Evolutionary conservation across 2,329 filamentous ascomycete genomes (phyloP), one percentile per base, ranked within the genome.

Genomic region (Didymosphaeria variabile): DNA sequence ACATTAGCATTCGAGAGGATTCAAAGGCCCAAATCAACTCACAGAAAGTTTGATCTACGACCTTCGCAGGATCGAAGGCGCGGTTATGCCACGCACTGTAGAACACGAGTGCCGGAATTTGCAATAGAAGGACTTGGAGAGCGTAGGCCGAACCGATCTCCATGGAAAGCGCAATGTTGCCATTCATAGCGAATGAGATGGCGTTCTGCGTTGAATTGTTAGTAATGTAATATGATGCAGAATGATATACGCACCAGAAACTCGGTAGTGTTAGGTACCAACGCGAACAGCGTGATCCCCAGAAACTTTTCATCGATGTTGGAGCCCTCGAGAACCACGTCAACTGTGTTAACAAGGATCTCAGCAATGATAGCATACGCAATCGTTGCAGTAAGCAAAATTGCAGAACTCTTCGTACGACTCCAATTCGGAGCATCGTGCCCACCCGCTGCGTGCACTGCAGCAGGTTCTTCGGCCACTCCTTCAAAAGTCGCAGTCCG

Each of bases 371-470:
- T 83, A n/a, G 96, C 95, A 76, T 99, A 99, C 13, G 97, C 85
- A 15, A 98, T 73, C 0, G 95, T 99, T 3, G 96, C 94, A 1
- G 88, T 90, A 67, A 98, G 88, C 13, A 99, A 84, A 60, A 99
- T 94, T 50, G 97, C 83, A 2, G 93, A 86, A 83, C 93, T 97
- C 86, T 98, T 98, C 56, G 86, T 87, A 63, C 93, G 90, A 71
- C 94, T 92, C 95, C 95, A 99, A 77, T 99, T 99, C 5, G 95
- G 95, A n/a, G 95, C 95, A 78, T 99, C 95, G 72, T 99, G 96
- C 0, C 94, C 94, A 55, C 81, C 81, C 44, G 76, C 73, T 55
- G 71, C 70, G 17, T 82, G 75, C 8, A 85, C 84, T 15, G 79
- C 76, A n/a, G 77, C 77, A n/a, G 75, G 79, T 47, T 84, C 80